These are phyloP conservation scores for Chytriomyces sp. DNA, from an alignment of 192 early-diverging fungal genomes.

Conservation along the genomic window DNA sequence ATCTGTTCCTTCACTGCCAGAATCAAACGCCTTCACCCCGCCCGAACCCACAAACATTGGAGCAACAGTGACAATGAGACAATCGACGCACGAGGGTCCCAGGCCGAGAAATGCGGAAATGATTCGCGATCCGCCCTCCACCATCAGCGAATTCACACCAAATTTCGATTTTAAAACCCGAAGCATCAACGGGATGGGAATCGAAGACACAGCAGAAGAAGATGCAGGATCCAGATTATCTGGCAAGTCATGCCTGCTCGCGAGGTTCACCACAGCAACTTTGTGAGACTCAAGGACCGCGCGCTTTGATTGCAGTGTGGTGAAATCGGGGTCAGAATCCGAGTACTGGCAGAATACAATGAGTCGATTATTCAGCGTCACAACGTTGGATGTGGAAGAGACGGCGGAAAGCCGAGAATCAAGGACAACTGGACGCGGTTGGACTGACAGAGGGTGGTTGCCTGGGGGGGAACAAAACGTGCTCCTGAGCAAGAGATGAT, in stretches of 20 bases:
- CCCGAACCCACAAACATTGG: constrained; percentile 65
- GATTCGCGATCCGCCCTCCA: constrained; percentile 82
- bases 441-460: background rate
- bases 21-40: constrained; percentile 54
- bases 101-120: constrained; percentile 69
- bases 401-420: constrained; percentile 6
- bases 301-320: background rate
- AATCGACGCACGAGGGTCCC: constrained; percentile 40
- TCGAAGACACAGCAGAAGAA: background rate
- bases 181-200: constrained; percentile 2
- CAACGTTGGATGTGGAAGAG: background rate
- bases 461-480: too few species aligned
- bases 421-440: constrained; percentile 35
- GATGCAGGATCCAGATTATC: background rate
- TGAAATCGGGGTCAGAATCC: background rate
- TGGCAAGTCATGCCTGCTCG: background rate
- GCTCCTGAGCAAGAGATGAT: background rate
- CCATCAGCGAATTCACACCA: constrained; percentile 69
- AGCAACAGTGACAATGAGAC: constrained; percentile 72
- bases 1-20: background rate
- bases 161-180: constrained; percentile 15
- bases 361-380: constrained; percentile 10
- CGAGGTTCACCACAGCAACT: background rate
- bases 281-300: background rate
- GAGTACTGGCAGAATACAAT: constrained; percentile 23